phyloP scores from a whole-genome alignment of 1,284 basidiomycete species.

The Apiotrichum sp. region DNA sequence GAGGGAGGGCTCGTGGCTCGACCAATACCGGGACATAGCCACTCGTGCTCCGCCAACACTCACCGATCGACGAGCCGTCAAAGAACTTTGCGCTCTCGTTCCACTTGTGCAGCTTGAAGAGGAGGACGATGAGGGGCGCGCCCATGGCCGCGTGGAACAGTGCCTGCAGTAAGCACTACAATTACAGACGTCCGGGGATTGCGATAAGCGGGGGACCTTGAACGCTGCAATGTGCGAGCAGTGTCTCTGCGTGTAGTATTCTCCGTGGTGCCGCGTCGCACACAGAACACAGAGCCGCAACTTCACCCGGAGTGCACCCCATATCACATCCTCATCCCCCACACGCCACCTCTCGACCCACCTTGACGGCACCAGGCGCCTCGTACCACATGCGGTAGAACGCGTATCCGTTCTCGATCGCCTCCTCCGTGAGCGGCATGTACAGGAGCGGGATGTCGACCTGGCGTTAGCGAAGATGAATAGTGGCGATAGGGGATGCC shows the following conservation, averaged over 20 bases:
- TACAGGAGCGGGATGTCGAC: constrained; percentile 79
- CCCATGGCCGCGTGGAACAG: constrained; percentile 74
- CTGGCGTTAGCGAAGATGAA: constrained; percentile 43
- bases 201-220: no score
- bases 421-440: constrained; percentile 55
- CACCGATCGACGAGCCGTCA: constrained; percentile 76
- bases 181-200: no score
- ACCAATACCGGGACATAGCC: no score
- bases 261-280: no score
- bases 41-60: constrained; percentile 8
- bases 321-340: no score
- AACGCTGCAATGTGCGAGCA: no score
- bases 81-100: constrained; percentile 87
- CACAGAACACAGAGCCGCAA: no score
- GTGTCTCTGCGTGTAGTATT: no score
- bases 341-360: constrained; percentile 36
- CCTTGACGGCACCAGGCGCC: constrained; percentile 82
- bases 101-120: constrained; percentile 75
- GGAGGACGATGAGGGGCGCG: constrained; percentile 63
- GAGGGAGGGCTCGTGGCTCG: no score
- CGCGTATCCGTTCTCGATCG: constrained; percentile 66
- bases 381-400: constrained; percentile 88
- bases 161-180: constrained; percentile 51
- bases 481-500: no score
- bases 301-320: no score